Conservation (phyloP, 2,329 filamentous ascomycete genomes). For the Xylariaceae sp. region DNA sequence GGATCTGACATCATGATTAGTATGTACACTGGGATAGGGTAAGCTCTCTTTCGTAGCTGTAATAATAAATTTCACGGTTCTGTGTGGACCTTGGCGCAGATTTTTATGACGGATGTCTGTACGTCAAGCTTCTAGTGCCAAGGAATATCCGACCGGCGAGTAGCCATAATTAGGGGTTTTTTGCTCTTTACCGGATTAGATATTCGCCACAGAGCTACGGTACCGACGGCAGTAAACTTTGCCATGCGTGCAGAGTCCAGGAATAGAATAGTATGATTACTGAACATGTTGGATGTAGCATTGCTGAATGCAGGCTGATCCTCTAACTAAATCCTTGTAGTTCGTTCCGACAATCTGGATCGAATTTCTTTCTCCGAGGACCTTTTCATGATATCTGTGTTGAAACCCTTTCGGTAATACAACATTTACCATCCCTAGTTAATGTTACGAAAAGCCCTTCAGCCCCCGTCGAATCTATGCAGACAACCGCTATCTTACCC, state of each 20-base stretch:
- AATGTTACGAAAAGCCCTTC: conserved; percentile 16
- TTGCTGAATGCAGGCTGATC: not conserved
- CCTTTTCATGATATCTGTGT: conserved; percentile 26
- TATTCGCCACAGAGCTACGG: too few species aligned
- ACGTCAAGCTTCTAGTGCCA: too few species aligned
- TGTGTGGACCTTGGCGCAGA: too few species aligned
- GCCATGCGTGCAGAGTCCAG: too few species aligned
- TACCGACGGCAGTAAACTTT: too few species aligned
- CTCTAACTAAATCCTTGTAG: conserved; percentile 3
- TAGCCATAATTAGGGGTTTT: too few species aligned
- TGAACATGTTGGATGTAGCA: not conserved
- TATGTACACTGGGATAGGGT: not conserved
- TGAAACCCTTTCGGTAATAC: conserved; percentile 27
- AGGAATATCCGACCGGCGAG: too few species aligned
- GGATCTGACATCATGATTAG: not conserved
- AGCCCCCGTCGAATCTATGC: conserved; percentile 13
- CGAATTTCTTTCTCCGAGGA: conserved; percentile 34
- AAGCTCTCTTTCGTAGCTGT: not conserved
- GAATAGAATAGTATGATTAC: too few species aligned
- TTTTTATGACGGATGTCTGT: too few species aligned
- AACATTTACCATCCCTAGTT: too few species aligned
- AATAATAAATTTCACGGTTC: not conserved
- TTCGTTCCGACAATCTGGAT: conserved; percentile 38
- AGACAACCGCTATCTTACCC: conserved; percentile 14
- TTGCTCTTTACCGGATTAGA: too few species aligned